Percentiles rank a stretch among this genome's conserved stretches.
phyloP scores from a whole-genome alignment of 2,329 filamentous ascomycete genomes.

The Magnaporthales sp. region DNA sequence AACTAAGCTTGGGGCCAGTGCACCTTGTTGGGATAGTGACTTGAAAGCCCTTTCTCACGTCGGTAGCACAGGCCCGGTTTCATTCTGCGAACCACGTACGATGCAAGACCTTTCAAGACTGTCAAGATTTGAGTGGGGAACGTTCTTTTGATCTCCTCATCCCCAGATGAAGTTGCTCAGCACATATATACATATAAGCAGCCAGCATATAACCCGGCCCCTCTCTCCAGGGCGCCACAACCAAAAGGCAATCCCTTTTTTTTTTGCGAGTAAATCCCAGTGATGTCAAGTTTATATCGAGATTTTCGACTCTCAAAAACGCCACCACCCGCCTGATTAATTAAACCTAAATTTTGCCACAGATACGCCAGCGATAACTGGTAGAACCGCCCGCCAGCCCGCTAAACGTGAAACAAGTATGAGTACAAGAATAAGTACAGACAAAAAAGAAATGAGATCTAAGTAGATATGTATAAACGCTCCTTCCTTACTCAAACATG shows the following conservation, averaged over 20 bases:
- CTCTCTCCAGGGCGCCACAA: conserved; percentile 1
- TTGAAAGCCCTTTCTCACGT: too few species aligned
- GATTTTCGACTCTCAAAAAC: conserved; percentile 8
- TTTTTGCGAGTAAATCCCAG: not conserved
- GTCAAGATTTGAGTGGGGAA: conserved; percentile 6
- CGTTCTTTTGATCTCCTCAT: conserved; percentile 4
- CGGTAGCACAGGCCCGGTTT: too few species aligned
- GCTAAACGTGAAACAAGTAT: conserved; percentile 29
- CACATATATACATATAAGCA: conserved; percentile 3
- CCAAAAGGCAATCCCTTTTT: not conserved
- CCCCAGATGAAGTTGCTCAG: conserved; percentile 3
- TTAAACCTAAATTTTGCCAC: conserved; percentile 29
- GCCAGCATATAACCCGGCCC: not conserved
- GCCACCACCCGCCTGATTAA: conserved; percentile 12
- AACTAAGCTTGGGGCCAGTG: too few species aligned
- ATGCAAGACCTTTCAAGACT: too few species aligned
- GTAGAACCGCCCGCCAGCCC: conserved; percentile 18
- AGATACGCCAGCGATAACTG: conserved; percentile 9
- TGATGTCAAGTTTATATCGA: not conserved
- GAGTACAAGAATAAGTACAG: conserved; percentile 41
- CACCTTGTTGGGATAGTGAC: too few species aligned
- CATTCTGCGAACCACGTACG: too few species aligned
- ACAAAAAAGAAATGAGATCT: conserved; percentile 19
- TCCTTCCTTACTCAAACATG: conserved; percentile 21
- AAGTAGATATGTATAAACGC: conserved; percentile 15